Evolutionary conservation across 768 basidiomycete genomes (phyloP), one percentile per base, ranked within the genome.

Genomic region (Chalciporus sphaerocephalus): DNA sequence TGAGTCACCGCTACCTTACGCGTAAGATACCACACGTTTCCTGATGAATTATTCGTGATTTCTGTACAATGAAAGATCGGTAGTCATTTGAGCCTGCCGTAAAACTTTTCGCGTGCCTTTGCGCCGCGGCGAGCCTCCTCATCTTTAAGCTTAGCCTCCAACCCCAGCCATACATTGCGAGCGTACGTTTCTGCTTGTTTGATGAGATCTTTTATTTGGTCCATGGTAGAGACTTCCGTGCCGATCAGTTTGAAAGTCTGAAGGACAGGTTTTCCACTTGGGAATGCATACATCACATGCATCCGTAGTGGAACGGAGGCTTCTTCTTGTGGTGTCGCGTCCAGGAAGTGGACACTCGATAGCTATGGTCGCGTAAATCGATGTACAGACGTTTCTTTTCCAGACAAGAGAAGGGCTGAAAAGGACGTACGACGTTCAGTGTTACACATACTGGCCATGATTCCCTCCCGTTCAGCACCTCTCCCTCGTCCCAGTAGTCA

Each of bases 401-500:
- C 5, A 17, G 36, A 32, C 11, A 13, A 25, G 20, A 22, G 10
- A 1, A 9, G 25, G 42, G 10, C 20, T n/a, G 17, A 16, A 23
- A 23, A 36, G 22, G 3, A 74, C 80, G 11, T 51, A 92, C 89
- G 20, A 91, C 53, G 50, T 92, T 91, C 42, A 93, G 60, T 1
- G 89, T 91, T 20, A 92, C 67, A 49, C 81, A 81, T 4, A 93
- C 72, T 0, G 91, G 92, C 81, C 91, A 87, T 11, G 59, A 53
- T 2, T 85, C 78, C 49, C 80, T 70, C 2, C 81, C 82, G 30
- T 69, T 74, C 22, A 92, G 58, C 15, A 71, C 63, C 46, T 82
- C 84, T 0, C 92, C 92, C 51, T 89, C 87, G 56, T 90, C 90
- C 87, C 88, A 91, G 50, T 83, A 87, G 61, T 94, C 91, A 10